These are phyloP conservation scores for Casuarina equisetifolia DNA, from an alignment of 306 rosid species.

Conservation along the genomic window DNA sequence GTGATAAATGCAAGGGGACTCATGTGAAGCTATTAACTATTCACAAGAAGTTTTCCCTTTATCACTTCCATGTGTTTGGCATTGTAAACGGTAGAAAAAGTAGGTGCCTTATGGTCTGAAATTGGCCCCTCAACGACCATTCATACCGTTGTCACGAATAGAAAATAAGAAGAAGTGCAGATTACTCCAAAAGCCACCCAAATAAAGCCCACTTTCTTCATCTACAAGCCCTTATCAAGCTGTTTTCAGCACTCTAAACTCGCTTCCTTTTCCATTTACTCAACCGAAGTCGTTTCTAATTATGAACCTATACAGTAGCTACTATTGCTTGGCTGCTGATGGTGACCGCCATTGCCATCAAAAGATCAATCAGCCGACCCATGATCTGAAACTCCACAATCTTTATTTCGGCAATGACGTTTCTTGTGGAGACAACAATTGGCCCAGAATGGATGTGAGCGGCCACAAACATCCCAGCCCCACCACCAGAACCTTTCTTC, in stretches of 20 bases:
- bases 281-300: neutral
- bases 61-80: neutral
- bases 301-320: neutral
- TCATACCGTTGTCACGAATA: neutral
- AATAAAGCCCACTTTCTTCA: conserved; percentile 8
- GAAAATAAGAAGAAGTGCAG: neutral
- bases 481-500: conserved; percentile 28
- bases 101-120: neutral
- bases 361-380: neutral
- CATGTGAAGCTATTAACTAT: too few relatives aligned
- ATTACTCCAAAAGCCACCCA: conserved; percentile 7
- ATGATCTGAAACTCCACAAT: conserved; percentile 17
- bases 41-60: neutral
- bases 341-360: conserved; percentile 7
- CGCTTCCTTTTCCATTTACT: neutral
- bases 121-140: conserved; percentile 15
- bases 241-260: neutral
- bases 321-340: neutral
- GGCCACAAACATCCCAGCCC: conserved; percentile 10
- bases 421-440: neutral
- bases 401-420: neutral
- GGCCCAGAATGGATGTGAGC: neutral
- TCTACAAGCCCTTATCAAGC: conserved; percentile 11
- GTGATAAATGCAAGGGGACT: too few relatives aligned
- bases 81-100: neutral